A percentile compares a stretch with the other conserved stretches of the same genome.
These are phyloP conservation scores for Clonostachys solani DNA, from an alignment of 2,329 filamentous ascomycete species.

Conservation along the genomic window DNA sequence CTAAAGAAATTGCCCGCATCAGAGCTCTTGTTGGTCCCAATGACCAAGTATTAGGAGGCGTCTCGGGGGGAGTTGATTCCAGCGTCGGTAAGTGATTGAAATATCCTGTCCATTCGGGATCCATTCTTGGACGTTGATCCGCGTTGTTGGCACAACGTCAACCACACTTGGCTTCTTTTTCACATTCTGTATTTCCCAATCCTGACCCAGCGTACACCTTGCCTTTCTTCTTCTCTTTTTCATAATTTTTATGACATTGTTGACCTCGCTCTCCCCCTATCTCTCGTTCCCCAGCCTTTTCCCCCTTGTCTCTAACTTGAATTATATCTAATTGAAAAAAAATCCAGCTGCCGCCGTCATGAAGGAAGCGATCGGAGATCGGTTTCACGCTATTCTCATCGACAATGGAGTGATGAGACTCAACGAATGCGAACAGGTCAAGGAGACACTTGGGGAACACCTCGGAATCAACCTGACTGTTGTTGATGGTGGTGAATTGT, in stretches of 20 bases:
- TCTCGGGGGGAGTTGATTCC: slow-evolving; percentile 77
- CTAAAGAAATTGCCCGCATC: slow-evolving; percentile 78
- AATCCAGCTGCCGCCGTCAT: slow-evolving; percentile 68
- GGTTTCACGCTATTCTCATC: slow-evolving; percentile 75
- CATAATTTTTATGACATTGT: too few species aligned
- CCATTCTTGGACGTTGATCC: too few species aligned
- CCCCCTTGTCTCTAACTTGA: too few species aligned
- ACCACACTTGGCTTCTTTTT: too few species aligned
- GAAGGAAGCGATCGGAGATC: slow-evolving; percentile 77
- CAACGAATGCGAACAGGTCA: slow-evolving; percentile 78
- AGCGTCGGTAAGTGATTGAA: slow-evolving; percentile 50
- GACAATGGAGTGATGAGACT: slow-evolving; percentile 85
- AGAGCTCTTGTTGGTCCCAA: slow-evolving; percentile 74
- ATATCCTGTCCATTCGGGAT: too few species aligned
- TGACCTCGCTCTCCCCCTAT: too few species aligned
- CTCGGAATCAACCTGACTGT: slow-evolving; percentile 90
- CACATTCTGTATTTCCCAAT: too few species aligned
- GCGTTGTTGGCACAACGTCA: too few species aligned
- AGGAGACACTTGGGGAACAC: slow-evolving; percentile 72
- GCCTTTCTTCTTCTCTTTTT: too few species aligned
- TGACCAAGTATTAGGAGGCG: slow-evolving; percentile 68
- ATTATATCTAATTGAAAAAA: too few species aligned
- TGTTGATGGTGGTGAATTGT: slow-evolving; percentile 72
- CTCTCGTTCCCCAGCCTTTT: too few species aligned
- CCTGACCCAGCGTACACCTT: too few species aligned